phyloP scores from a whole-genome alignment of 2,329 filamentous ascomycete genomes.

The Onygenales sp. region DNA sequence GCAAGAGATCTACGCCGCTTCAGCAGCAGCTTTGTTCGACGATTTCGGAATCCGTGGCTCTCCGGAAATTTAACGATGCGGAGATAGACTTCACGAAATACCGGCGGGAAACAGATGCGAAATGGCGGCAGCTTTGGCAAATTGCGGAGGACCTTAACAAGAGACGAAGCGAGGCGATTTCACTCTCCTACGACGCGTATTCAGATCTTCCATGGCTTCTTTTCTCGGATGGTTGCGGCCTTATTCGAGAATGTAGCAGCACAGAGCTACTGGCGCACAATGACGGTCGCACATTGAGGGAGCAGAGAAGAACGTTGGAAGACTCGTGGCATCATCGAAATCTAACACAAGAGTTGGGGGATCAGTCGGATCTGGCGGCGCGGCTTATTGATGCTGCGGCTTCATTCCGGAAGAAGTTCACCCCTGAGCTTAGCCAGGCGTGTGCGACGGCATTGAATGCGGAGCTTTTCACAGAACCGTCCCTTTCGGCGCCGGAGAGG shows the following conservation, averaged over 20 bases:
- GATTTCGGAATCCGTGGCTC: slow-evolving; percentile 58
- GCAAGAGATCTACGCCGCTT: slow-evolving; percentile 46
- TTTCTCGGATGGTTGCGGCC: slow-evolving; percentile 70
- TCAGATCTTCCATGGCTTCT: slow-evolving; percentile 73
- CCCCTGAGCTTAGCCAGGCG: slow-evolving; percentile 58
- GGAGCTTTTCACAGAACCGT: slow-evolving; percentile 66
- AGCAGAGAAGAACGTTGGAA: slow-evolving; percentile 29
- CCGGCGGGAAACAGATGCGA: slow-evolving; percentile 61
- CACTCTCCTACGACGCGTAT: slow-evolving; percentile 62
- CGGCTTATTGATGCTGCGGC: slow-evolving; percentile 60
- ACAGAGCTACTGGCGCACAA: slow-evolving; percentile 72
- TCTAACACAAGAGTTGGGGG: slow-evolving; percentile 39
- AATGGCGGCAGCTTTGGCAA: slow-evolving; percentile 87
- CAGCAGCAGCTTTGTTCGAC: slow-evolving; percentile 68
- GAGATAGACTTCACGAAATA: slow-evolving; percentile 69
- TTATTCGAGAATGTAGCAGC: slow-evolving; percentile 68
- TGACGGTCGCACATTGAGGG: slow-evolving; percentile 29
- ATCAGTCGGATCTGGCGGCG: slow-evolving; percentile 46
- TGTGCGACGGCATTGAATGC: slow-evolving; percentile 58
- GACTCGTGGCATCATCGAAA: slow-evolving; percentile 37
- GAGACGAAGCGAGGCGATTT: slow-evolving; percentile 70
- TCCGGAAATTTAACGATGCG: slow-evolving; percentile 51
- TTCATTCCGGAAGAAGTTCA: slow-evolving; percentile 60
- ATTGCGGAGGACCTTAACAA: slow-evolving; percentile 79
- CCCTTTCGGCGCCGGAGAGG: slow-evolving; percentile 60